Evolutionary conservation across 2,329 filamentous ascomycete species (phyloP), one percentile per base, ranked within the genome.

Genomic region (Colletotrichum sublineola): DNA sequence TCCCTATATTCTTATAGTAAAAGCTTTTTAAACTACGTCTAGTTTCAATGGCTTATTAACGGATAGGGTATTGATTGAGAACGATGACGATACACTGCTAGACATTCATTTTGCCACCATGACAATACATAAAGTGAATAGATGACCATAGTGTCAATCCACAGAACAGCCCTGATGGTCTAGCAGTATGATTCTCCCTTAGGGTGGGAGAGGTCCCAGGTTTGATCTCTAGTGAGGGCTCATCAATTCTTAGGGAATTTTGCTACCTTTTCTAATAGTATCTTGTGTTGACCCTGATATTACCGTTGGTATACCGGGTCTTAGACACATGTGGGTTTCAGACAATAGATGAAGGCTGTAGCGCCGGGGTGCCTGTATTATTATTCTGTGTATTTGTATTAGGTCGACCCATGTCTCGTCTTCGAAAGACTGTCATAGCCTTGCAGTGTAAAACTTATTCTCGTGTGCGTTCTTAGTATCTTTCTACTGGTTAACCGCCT

Each of bases 101-200:
- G 6, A 7, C 15, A 20, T 44, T 44, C 24, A 24, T 24, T 24
- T 24, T 24, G 24, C 24, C 24, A 24, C 24, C 1, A 24, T 24
- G 24, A 24, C 24, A 24, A 24, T 24, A 24, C 24, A 24, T 24
- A 24, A 24, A 24, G 24, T 24, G 24, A 24, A 24, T 24, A 24
- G 24, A 24, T 1, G 24, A 24, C 24, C 24, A 24, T 24, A 24
- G 24, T 24, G 24, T 24, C 24, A 24, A 24, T 24, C 24, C 24
- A 24, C 24, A 36, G 1, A 52, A 3, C 40, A 40, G 67, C 67
- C 67, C 67, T 70, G 67, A 61, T 70, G 67, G 67, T 70, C 63
- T 70, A 70, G 67, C 67, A 63, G 67, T 70, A 70, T 70, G 67
- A 70, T 70, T 70, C 67, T 70, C 55, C 67, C 63, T 70, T 70